Conservation (phyloP, 2,329 filamentous ascomycete genomes). For the Cladosporium cucumerinum region DNA sequence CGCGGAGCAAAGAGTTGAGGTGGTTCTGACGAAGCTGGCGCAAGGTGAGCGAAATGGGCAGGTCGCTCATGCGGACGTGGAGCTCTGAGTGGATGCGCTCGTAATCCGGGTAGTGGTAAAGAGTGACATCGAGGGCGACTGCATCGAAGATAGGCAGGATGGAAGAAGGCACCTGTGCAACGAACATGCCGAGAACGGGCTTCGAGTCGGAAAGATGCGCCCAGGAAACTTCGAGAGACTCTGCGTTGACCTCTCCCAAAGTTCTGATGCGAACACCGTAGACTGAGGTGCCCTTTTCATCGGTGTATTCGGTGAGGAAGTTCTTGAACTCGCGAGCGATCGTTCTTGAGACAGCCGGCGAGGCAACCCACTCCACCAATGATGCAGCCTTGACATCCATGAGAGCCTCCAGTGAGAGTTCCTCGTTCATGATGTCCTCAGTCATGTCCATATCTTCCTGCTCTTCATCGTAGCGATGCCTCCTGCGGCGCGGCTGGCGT, state of each 20-base stretch:
- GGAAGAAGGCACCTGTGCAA: constrained; percentile 93
- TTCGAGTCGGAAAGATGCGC: constrained; percentile 87
- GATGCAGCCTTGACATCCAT: constrained; percentile 91
- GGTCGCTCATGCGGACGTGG: constrained; percentile 91
- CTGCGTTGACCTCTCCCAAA: constrained; percentile 94
- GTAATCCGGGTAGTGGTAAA: constrained; percentile 96
- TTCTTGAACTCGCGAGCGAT: constrained; percentile 97
- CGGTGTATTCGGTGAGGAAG: constrained; percentile 93
- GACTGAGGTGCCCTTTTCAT: constrained; percentile 82
- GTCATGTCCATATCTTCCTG: constrained; percentile 85
- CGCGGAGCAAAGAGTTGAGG: constrained; percentile 90
- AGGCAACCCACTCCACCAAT: constrained; percentile 91
- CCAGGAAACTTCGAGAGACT: constrained; percentile 94
- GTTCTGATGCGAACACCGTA: constrained; percentile 93
- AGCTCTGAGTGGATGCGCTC: constrained; percentile 97
- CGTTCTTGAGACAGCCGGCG: constrained; percentile 83
- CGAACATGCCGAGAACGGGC: constrained; percentile 89
- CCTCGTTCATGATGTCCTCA: constrained; percentile 91
- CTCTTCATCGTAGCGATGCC: constrained; percentile 92
- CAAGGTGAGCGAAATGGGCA: constrained; percentile 91
- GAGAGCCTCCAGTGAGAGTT: constrained; percentile 85
- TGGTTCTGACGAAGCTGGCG: constrained; percentile 93
- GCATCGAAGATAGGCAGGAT: constrained; percentile 95
- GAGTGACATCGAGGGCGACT: constrained; percentile 92
- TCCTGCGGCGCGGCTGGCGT: constrained; percentile 75